Evolutionary conservation across 805 yeast genomes (phyloP).

Genomic region (Cyberlindnera amylophila): DNA sequence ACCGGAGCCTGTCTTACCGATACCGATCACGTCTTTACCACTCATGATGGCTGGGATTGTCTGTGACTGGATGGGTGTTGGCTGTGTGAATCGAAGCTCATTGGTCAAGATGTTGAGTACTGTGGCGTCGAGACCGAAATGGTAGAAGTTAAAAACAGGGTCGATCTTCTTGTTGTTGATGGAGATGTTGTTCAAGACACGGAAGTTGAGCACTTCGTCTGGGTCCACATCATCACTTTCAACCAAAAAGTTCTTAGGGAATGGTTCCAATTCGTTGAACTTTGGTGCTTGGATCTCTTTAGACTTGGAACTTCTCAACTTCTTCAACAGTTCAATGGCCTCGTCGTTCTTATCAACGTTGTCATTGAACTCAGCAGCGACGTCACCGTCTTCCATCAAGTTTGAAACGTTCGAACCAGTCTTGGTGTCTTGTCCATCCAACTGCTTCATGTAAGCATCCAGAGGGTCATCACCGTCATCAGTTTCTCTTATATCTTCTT

Average conservation of each 20-base stretch:
- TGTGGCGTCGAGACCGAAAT: constrained; percentile 68
- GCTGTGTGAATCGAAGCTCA: constrained; percentile 48
- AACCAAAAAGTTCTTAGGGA: constrained; percentile 56
- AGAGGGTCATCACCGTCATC: constrained; percentile 38
- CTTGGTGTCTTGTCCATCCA: constrained; percentile 22
- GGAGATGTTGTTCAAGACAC: constrained; percentile 49
- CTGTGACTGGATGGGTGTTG: constrained; percentile 89
- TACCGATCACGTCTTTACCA: constrained; percentile 87
- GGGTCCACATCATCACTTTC: constrained; percentile 45
- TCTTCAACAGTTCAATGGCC: constrained; percentile 31
- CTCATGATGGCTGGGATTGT: constrained; percentile 88
- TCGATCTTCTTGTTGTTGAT: constrained; percentile 29
- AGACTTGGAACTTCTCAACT: constrained; percentile 48
- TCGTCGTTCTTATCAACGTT: constrained; percentile 31
- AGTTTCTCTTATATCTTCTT: no score
- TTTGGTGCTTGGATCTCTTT: constrained; percentile 40
- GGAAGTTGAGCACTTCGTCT: constrained; percentile 61
- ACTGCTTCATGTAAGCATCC: constrained; percentile 41
- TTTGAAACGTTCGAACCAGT: background rate
- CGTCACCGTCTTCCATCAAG: constrained; percentile 16
- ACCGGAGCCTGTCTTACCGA: constrained; percentile 96
- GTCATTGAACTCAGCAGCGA: constrained; percentile 27
- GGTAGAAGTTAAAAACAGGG: constrained; percentile 77
- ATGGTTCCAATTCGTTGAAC: constrained; percentile 43
- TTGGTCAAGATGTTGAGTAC: constrained; percentile 50